Conservation (phyloP, 257 asterid species). For the Echium plantagineum region DNA sequence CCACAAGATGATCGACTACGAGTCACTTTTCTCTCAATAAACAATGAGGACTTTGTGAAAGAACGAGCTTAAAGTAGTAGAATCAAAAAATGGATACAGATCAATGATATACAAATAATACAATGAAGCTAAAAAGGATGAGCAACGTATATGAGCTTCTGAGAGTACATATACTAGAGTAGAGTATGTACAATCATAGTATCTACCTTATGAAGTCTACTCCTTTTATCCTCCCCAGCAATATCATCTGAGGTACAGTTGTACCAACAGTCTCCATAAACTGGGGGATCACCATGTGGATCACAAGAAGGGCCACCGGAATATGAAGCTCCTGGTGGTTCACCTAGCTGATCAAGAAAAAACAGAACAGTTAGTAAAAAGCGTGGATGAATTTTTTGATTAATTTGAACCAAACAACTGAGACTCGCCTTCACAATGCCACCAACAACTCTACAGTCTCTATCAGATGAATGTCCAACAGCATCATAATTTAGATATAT, state of each 20-base stretch:
- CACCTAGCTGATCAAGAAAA: conserved; percentile 68
- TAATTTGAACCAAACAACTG: not conserved
- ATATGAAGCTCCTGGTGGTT: conserved; percentile 77
- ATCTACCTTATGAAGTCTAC: conserved; percentile 85
- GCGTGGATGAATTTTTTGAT: not conserved
- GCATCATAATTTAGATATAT: conserved; percentile 93
- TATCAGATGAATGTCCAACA: conserved; percentile 91
- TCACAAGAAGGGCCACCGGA: conserved; percentile 83
- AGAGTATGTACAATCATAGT: not conserved
- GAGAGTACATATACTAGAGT: not conserved
- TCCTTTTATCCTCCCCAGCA: conserved; percentile 87
- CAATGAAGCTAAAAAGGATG: not conserved
- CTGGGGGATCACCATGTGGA: conserved; percentile 89
- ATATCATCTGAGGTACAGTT: conserved; percentile 88
- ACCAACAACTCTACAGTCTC: conserved; percentile 80
- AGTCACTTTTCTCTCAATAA: no score
- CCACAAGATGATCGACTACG: not conserved
- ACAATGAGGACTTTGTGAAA: not conserved
- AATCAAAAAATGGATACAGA: no score
- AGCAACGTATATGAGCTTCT: not conserved
- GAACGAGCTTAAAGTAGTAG: not conserved
- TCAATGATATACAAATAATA: not conserved
- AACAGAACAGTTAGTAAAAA: conserved; percentile 3
- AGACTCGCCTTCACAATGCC: conserved; percentile 77
- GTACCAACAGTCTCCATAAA: conserved; percentile 97